A percentile compares a stretch with the other conserved stretches of the same genome.
Evolutionary conservation across 805 yeast genomes (phyloP).

Genomic region (Starmerella asiatica): DNA sequence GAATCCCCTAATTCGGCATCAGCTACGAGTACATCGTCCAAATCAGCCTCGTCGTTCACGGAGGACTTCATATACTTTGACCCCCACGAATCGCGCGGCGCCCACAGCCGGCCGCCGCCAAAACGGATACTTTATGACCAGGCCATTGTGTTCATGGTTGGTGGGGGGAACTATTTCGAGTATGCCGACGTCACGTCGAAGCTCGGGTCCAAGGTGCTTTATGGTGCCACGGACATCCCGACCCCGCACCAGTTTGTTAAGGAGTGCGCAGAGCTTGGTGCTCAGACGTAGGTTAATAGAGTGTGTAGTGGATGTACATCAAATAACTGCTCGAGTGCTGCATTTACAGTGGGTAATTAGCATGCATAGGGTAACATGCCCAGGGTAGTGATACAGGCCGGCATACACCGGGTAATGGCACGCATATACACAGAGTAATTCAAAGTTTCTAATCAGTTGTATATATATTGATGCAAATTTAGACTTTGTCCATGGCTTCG

Average conservation of each 20-base stretch:
- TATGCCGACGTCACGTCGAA: slow-evolving; percentile 90
- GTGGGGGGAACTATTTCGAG: slow-evolving; percentile 92
- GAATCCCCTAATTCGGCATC: slow-evolving; percentile 41
- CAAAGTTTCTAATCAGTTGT: too few relatives aligned
- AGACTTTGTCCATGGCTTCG: too few relatives aligned
- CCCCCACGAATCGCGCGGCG: slow-evolving; percentile 75
- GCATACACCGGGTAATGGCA: too few relatives aligned
- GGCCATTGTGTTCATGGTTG: slow-evolving; percentile 80
- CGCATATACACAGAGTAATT: too few relatives aligned
- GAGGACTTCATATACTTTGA: slow-evolving; percentile 87
- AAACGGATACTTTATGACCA: slow-evolving; percentile 69
- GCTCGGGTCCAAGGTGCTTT: slow-evolving; percentile 48
- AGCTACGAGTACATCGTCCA: slow-evolving; percentile 30
- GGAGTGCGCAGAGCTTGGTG: slow-evolving; percentile 26
- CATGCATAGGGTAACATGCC: too few relatives aligned
- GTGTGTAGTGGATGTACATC: background rate
- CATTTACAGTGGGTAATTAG: too few relatives aligned
- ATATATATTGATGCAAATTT: too few relatives aligned
- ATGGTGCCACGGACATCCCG: slow-evolving; percentile 62
- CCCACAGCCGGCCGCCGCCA: slow-evolving; percentile 70
- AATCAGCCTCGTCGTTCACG: slow-evolving; percentile 33
- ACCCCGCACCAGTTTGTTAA: slow-evolving; percentile 24
- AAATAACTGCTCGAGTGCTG: too few relatives aligned
- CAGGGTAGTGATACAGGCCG: too few relatives aligned
- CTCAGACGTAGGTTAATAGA: slow-evolving; percentile 8